Evolutionary conservation across 2,329 filamentous ascomycete species (phyloP).

Genomic region (Botrytis deweyae): DNA sequence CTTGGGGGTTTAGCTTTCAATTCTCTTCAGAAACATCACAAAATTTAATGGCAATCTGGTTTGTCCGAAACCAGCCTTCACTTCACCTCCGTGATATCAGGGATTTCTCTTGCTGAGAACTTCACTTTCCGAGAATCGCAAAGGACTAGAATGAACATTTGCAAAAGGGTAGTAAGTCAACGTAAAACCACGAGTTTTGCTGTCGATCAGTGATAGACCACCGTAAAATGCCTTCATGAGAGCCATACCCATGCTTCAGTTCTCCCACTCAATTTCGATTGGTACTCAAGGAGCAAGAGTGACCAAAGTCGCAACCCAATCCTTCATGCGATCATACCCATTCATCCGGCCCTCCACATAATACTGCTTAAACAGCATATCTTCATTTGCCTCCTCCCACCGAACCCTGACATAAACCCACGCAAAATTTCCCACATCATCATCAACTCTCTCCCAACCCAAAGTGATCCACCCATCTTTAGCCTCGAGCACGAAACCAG

Average conservation of each 20-base stretch:
- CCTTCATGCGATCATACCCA: conserved; percentile 14
- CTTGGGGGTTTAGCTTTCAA: too few relatives aligned
- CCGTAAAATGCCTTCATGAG: not conserved
- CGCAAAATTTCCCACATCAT: conserved; percentile 18
- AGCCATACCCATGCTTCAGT: not conserved
- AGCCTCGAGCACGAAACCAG: not conserved
- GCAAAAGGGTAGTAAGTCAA: not conserved
- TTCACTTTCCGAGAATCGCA: not conserved
- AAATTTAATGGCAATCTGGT: not conserved
- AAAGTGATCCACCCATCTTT: not conserved
- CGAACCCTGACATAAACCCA: conserved; percentile 7
- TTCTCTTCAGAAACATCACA: not conserved
- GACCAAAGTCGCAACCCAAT: conserved; percentile 14
- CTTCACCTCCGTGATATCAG: not conserved
- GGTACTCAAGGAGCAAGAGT: not conserved
- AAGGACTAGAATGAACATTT: not conserved
- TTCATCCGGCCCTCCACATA: conserved; percentile 14
- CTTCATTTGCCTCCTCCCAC: not conserved
- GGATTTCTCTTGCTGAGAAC: not conserved
- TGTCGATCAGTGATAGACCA: not conserved
- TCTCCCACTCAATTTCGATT: not conserved
- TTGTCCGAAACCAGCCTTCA: not conserved
- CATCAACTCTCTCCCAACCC: conserved; percentile 19
- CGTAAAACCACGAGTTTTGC: too few relatives aligned
- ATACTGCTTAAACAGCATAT: conserved; percentile 17